Evolutionary conservation across 331 rosid genomes (phyloP).

Genomic region (Pyracantha coccinea): DNA sequence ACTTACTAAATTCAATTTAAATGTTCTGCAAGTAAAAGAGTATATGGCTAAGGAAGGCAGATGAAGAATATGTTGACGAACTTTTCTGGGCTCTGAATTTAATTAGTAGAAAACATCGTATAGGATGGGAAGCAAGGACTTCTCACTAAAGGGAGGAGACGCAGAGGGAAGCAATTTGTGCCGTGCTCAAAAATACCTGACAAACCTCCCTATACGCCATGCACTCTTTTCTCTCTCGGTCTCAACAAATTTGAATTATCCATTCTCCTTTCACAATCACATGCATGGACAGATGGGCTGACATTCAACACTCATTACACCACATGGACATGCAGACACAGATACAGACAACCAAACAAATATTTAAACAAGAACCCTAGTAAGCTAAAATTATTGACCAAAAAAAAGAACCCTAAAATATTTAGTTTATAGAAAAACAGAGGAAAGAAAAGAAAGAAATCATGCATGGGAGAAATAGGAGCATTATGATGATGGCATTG

Average conservation of each 20-base stretch:
- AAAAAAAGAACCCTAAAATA: not conserved
- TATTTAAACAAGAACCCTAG: not conserved
- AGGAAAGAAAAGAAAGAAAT: not conserved
- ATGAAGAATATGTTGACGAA: not conserved
- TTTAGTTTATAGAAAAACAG: not conserved
- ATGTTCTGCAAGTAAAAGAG: too few species aligned
- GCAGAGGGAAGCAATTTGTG: not conserved
- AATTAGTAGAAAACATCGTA: not conserved
- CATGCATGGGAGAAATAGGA: not conserved
- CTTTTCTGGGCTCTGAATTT: not conserved
- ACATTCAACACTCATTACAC: conserved; percentile 69
- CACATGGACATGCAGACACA: conserved; percentile 83
- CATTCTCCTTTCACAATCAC: conserved; percentile 47
- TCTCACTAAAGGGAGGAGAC: not conserved
- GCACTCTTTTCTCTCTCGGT: conserved; percentile 43
- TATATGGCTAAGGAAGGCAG: not conserved
- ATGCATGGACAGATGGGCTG: conserved; percentile 84
- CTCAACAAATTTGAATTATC: conserved; percentile 37
- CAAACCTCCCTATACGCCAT: conserved; percentile 44
- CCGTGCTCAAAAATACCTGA: conserved; percentile 27
- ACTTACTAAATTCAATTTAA: too few species aligned
- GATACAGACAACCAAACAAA: not conserved
- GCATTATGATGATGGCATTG: conserved; percentile 46
- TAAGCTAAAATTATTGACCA: not conserved
- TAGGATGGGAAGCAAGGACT: not conserved